These are phyloP conservation scores for Quaeritorhiza haematococci DNA, from an alignment of 371 early-diverging fungal species.

Conservation along the genomic window DNA sequence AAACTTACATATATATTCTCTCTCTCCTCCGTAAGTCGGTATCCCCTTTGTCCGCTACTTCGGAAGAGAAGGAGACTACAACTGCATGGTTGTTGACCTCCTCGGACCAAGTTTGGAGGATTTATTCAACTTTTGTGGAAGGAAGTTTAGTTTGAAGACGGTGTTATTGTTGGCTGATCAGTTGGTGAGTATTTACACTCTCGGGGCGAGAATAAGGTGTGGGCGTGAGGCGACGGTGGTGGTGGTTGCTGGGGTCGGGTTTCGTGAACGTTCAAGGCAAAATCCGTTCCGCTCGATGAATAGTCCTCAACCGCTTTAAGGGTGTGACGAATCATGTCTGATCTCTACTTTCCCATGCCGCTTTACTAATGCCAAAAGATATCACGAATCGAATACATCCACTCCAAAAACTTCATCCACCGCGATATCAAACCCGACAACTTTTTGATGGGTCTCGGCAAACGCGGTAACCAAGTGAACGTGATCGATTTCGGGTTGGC, in stretches of 20 bases:
- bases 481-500: conserved; percentile 99
- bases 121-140: conserved; percentile 96
- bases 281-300: no score
- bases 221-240: no score
- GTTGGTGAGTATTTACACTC: conserved; percentile 62
- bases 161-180: conserved; percentile 97
- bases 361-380: conserved; percentile 58
- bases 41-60: conserved; percentile 94
- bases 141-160: conserved; percentile 97
- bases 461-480: conserved; percentile 92
- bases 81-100: conserved; percentile 98
- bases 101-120: conserved; percentile 98
- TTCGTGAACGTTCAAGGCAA: no score
- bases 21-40: conserved; percentile 51
- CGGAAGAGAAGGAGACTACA: conserved; percentile 89
- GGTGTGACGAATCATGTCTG: no score
- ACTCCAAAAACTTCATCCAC: conserved; percentile 80
- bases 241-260: no score
- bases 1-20: not conserved
- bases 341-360: not conserved
- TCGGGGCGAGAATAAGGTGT: no score
- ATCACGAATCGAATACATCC: conserved; percentile 94
- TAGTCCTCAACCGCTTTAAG: no score
- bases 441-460: conserved; percentile 97
- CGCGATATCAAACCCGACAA: conserved; percentile 86